Evolutionary conservation across 2,329 filamentous ascomycete species (phyloP).

Genomic region (Alternaria arbusti): DNA sequence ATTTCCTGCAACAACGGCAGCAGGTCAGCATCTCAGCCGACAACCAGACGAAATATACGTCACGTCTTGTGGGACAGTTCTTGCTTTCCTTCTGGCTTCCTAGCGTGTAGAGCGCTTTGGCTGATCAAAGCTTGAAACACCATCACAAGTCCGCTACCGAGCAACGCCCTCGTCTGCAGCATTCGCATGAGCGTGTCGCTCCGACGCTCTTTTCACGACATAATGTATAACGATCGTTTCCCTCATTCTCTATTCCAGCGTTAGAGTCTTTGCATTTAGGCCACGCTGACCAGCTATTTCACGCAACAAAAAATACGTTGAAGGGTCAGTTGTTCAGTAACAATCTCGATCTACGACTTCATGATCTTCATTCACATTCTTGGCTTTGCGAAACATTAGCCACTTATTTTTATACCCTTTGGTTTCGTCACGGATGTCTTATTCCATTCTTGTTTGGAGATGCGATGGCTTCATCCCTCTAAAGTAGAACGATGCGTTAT

Average conservation of each 20-base stretch:
- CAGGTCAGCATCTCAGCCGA: slow-evolving; percentile 46
- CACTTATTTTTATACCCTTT: slow-evolving; percentile 10
- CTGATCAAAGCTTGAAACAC: background rate
- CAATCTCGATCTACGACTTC: slow-evolving; percentile 2
- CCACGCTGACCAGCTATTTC: background rate
- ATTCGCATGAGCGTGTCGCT: background rate
- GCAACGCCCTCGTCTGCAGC: background rate
- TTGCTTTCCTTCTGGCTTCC: slow-evolving; percentile 47
- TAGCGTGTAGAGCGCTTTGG: slow-evolving; percentile 9
- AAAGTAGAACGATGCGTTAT: background rate
- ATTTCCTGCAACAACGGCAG: slow-evolving; percentile 48
- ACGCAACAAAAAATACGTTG: slow-evolving; percentile 6
- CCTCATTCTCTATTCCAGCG: background rate
- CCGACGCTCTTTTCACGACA: background rate
- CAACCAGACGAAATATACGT: slow-evolving; percentile 51
- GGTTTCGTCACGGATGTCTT: background rate
- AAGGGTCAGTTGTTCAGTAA: background rate
- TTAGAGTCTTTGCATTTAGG: background rate
- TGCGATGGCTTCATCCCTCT: background rate
- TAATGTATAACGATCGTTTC: background rate
- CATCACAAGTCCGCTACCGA: background rate
- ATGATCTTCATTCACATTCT: background rate
- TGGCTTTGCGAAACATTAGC: background rate
- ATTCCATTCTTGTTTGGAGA: background rate
- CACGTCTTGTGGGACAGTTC: slow-evolving; percentile 53